These are phyloP conservation scores for Taphrina sp. DNA, from an alignment of 1,139 yeast genomes.

Conservation along the genomic window DNA sequence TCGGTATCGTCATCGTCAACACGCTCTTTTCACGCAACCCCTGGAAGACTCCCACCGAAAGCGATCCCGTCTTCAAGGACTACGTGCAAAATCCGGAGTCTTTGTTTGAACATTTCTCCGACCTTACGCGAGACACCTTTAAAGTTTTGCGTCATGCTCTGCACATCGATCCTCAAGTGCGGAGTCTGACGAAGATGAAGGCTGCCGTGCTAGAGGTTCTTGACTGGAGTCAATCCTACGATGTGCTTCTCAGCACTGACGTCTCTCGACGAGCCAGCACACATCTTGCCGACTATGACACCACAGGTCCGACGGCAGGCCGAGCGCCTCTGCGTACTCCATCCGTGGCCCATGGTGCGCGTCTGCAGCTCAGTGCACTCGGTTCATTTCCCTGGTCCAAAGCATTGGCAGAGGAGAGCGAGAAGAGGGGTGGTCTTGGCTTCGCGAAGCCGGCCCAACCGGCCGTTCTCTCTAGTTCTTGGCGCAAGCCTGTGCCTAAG, in stretches of 20 bases:
- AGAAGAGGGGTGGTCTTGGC: conserved; percentile 27
- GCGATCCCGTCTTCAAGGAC: conserved; percentile 82
- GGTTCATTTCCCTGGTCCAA: conserved; percentile 32
- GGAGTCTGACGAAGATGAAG: conserved; percentile 63
- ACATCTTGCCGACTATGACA: conserved; percentile 28
- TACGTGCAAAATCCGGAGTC: conserved; percentile 87
- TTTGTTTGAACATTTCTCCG: conserved; percentile 84
- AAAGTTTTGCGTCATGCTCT: conserved; percentile 74
- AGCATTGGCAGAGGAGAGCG: conserved; percentile 22
- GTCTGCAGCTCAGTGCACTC: conserved; percentile 4
- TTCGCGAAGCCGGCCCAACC: conserved; percentile 27
- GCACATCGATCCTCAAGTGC: conserved; percentile 82
- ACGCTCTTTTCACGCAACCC: conserved; percentile 89
- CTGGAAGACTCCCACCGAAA: conserved; percentile 73
- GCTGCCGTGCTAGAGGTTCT: conserved; percentile 60
- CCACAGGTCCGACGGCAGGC: conserved; percentile 37
- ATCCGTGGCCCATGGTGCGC: conserved; percentile 37
- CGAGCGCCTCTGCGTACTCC: conserved; percentile 51
- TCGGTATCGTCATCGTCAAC: conserved; percentile 82
- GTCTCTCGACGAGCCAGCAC: conserved; percentile 28
- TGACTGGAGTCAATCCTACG: conserved; percentile 83
- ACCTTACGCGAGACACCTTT: conserved; percentile 83
- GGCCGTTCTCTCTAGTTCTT: conserved; percentile 11
- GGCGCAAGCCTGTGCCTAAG: conserved; percentile 21
- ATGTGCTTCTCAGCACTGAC: conserved; percentile 41